Evolutionary conservation across 441 rosid genomes (phyloP).

Genomic region (Croton laevigatus): DNA sequence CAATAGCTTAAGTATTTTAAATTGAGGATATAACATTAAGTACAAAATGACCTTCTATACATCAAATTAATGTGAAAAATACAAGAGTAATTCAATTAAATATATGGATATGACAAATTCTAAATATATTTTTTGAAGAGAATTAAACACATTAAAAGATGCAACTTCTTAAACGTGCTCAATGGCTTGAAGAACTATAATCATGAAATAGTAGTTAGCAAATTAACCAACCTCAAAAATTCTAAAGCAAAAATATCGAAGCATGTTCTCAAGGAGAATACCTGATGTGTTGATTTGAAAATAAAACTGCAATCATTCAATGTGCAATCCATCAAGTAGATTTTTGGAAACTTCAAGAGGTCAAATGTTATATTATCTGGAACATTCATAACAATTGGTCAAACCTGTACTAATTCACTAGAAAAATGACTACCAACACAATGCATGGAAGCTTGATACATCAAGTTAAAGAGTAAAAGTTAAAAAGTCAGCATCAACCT

Average conservation of each 20-base stretch:
- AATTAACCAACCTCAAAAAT: conserved; percentile 2
- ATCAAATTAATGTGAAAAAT: neutral
- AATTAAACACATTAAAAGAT: conserved; percentile 1
- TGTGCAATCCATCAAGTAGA: conserved; percentile 90
- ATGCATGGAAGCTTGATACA: neutral
- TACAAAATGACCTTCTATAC: neutral
- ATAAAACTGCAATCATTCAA: conserved; percentile 85
- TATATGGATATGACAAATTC: neutral
- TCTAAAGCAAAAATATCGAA: conserved; percentile 4
- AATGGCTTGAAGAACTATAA: neutral
- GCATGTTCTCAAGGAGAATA: conserved; percentile 25
- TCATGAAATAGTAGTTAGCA: neutral
- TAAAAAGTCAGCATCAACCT: neutral
- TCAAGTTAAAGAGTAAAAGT: neutral
- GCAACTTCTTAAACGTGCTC: conserved; percentile 7
- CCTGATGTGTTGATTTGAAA: conserved; percentile 65
- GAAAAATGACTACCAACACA: neutral
- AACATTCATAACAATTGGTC: conserved; percentile 25
- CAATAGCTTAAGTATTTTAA: neutral
- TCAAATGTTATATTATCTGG: conserved; percentile 48
- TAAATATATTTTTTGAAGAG: neutral
- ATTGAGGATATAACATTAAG: neutral
- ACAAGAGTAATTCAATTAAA: neutral
- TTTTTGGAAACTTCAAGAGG: conserved; percentile 46
- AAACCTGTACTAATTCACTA: neutral